A percentile compares a stretch with the other conserved stretches of the same genome.
phyloP scores from a whole-genome alignment of 108 stramenopile genomes.

The Chaetoceros tenuissimus region DNA sequence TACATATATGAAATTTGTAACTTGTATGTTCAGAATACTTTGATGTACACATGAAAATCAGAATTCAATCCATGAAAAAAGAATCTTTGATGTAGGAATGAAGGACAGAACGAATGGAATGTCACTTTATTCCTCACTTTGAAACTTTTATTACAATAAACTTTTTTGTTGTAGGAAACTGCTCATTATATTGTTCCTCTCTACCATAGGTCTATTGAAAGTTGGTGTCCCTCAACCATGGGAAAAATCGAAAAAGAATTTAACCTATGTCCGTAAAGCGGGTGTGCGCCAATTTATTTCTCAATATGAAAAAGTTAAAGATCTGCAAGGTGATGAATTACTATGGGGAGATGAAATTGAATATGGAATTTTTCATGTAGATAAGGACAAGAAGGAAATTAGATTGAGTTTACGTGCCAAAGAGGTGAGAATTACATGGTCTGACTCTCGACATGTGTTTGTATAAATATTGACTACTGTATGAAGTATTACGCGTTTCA shows the following conservation, averaged over 20 bases:
- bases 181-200: too few species aligned
- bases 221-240: constrained; percentile 91
- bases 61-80: too few species aligned
- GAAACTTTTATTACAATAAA: too few species aligned
- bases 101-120: too few species aligned
- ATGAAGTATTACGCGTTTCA: background rate
- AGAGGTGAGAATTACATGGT: constrained; percentile 41
- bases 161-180: too few species aligned
- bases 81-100: too few species aligned
- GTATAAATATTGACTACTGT: background rate
- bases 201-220: constrained; percentile 68
- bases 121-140: too few species aligned
- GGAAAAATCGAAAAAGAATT: constrained; percentile 82
- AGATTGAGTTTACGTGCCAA: constrained; percentile 76
- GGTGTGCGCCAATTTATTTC: constrained; percentile 95
- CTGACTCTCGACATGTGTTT: background rate
- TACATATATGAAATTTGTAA: too few species aligned
- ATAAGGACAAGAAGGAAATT: constrained; percentile 70
- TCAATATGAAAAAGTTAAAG: constrained; percentile 90
- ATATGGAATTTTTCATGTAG: constrained; percentile 88
- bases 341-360: constrained; percentile 99
- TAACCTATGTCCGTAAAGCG: constrained; percentile 81
- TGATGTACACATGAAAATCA: too few species aligned
- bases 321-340: constrained; percentile 88
- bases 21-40: too few species aligned